Conservation (phyloP, 768 basidiomycete genomes). For the Lentinula detonsa region DNA sequence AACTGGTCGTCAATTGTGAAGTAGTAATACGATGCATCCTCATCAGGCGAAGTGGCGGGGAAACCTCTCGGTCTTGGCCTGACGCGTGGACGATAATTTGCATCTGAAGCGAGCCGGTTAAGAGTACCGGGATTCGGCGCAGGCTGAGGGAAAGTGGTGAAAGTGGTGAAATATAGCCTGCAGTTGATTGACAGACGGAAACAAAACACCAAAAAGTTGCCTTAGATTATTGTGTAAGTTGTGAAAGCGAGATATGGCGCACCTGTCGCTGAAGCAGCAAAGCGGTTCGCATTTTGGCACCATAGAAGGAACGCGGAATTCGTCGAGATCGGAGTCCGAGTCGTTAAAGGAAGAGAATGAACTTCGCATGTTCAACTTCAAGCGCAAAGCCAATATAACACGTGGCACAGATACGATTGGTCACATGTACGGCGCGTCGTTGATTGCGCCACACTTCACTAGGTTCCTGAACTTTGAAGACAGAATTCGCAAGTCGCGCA, state of each 20-base stretch:
- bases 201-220: conserved; percentile 8
- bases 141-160: conserved; percentile 82
- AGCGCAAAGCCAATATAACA: not conserved
- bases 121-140: conserved; percentile 59
- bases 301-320: conserved; percentile 26
- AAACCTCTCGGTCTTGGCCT: conserved; percentile 54
- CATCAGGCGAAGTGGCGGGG: conserved; percentile 65
- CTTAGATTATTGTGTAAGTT: conserved; percentile 9
- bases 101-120: conserved; percentile 51
- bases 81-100: conserved; percentile 51
- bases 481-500: not conserved
- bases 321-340: conserved; percentile 8
- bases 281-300: conserved; percentile 65
- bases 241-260: conserved; percentile 14
- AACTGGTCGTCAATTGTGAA: conserved; percentile 93
- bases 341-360: conserved; percentile 12
- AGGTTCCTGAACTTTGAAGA: not conserved
- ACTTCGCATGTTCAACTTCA: conserved; percentile 5
- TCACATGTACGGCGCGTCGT: not conserved
- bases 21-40: conserved; percentile 76
- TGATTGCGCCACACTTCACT: not conserved
- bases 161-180: conserved; percentile 89
- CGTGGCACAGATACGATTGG: not conserved
- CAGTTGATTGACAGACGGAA: conserved; percentile 1
- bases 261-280: conserved; percentile 78